Evolutionary conservation across 352 stramenopile species (phyloP).

Genomic region (Pythium myriotylum): DNA sequence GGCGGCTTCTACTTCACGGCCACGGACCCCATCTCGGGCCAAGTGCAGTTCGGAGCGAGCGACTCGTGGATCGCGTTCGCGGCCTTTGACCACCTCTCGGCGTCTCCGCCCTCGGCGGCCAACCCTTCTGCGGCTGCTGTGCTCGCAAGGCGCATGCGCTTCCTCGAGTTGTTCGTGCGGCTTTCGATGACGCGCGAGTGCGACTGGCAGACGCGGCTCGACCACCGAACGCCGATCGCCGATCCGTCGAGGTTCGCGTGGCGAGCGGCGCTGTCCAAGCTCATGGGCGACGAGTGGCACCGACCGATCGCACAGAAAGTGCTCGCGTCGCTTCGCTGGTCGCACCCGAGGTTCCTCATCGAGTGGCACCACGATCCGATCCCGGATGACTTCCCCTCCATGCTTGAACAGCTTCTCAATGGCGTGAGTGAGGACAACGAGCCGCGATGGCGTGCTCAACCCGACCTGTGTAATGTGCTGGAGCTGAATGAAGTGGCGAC

Average conservation of each 20-base stretch:
- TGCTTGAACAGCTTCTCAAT: conserved; percentile 21
- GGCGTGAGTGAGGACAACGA: conserved; percentile 11
- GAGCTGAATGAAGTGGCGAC: not conserved
- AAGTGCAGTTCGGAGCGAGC: conserved; percentile 2
- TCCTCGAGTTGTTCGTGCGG: not conserved
- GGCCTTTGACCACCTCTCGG: conserved; percentile 22
- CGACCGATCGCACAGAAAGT: conserved; percentile 10
- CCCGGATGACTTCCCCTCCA: conserved; percentile 15
- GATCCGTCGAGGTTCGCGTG: not conserved
- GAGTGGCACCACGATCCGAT: conserved; percentile 27
- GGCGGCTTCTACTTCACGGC: conserved; percentile 23
- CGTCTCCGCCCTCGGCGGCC: conserved; percentile 3
- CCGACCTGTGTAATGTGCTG: conserved; percentile 1
- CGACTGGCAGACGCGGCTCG: conserved; percentile 3
- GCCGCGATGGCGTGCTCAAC: not conserved
- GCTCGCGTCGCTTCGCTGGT: conserved; percentile 18
- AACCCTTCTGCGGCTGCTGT: conserved; percentile 5
- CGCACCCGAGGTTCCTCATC: conserved; percentile 25
- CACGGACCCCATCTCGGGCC: conserved; percentile 2
- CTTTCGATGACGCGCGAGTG: not conserved
- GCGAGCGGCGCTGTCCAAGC: too few relatives aligned
- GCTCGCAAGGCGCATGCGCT: not conserved
- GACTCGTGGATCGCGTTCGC: conserved; percentile 24
- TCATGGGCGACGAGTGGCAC: conserved; percentile 6
- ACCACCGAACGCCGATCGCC: not conserved